These are phyloP conservation scores for Capsella bursapastoris DNA, from an alignment of 345 rosid species.

Conservation along the genomic window DNA sequence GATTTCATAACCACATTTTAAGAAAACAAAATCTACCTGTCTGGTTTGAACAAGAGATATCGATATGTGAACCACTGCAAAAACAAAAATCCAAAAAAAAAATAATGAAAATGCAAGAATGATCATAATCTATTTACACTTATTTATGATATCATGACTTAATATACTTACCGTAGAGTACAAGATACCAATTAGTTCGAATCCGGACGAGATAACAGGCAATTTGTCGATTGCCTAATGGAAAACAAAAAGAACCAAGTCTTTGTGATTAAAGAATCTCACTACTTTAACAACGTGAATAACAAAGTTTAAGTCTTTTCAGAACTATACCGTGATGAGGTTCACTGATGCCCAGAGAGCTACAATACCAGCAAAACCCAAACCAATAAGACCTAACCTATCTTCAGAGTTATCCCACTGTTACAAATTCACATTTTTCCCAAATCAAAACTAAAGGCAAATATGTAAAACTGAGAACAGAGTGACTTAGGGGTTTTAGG, in stretches of 20 bases:
- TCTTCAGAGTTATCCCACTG: conserved; percentile 93
- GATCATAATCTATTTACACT: neutral
- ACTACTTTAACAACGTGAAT: conserved; percentile 6
- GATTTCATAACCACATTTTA: neutral
- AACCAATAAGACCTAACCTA: conserved; percentile 70
- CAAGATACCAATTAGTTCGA: conserved; percentile 82
- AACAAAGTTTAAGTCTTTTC: neutral
- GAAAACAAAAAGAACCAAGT: conserved; percentile 15
- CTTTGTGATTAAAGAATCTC: neutral
- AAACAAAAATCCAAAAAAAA: neutral
- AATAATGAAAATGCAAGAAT: neutral
- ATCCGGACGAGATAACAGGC: conserved; percentile 65
- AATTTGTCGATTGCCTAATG: conserved; percentile 75
- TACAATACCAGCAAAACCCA: conserved; percentile 74
- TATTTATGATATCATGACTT: neutral
- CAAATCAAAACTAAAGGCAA: conserved; percentile 1
- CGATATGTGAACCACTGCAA: conserved; percentile 92
- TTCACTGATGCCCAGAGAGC: conserved; percentile 81
- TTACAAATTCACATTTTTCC: conserved; percentile 1
- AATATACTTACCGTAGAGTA: conserved; percentile 63
- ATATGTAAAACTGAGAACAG: neutral
- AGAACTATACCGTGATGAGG: conserved; percentile 58
- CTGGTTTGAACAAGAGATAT: conserved; percentile 90
- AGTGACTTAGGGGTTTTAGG: neutral
- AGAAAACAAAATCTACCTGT: conserved; percentile 49